These are phyloP conservation scores for Penicillium cosmopolitanum DNA, from an alignment of 495 filamentous ascomycete species.

Conservation along the genomic window DNA sequence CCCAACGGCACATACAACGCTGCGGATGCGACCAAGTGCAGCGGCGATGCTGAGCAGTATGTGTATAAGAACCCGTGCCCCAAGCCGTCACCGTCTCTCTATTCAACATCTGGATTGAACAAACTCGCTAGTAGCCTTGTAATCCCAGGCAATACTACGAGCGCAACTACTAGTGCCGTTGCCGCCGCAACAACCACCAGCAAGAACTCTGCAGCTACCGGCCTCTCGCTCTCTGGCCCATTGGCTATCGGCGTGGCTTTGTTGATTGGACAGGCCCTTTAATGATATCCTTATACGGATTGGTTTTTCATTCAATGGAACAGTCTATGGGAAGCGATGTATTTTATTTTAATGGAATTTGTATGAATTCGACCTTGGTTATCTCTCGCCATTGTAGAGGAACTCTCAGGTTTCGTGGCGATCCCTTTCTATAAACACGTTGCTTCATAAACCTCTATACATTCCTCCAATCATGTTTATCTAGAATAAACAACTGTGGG, in stretches of 20 bases:
- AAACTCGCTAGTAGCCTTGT: constrained; percentile 16
- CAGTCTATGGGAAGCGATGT: not conserved
- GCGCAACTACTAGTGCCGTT: constrained; percentile 16
- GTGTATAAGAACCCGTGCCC: constrained; percentile 30
- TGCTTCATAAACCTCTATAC: no score
- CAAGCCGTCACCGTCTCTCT: constrained; percentile 25
- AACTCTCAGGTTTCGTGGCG: no score
- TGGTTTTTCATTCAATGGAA: not conserved
- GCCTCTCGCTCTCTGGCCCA: constrained; percentile 21
- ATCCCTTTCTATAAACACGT: no score
- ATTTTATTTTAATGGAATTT: no score
- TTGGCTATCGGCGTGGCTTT: constrained; percentile 23
- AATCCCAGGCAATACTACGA: constrained; percentile 15
- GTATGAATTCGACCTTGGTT: no score
- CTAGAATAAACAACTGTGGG: no score
- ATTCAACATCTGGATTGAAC: constrained; percentile 17
- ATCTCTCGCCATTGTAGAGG: no score
- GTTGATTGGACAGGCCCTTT: constrained; percentile 23
- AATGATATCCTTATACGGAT: constrained; percentile 1
- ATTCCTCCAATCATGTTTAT: no score
- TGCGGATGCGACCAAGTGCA: constrained; percentile 23
- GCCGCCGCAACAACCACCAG: constrained; percentile 18
- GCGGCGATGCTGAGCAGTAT: constrained; percentile 21
- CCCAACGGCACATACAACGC: constrained; percentile 29
- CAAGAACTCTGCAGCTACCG: constrained; percentile 26